A percentile compares a stretch with the other conserved stretches of the same genome.
These are phyloP conservation scores for Apiospora pterosperma DNA, from an alignment of 2,329 filamentous ascomycete species.

Conservation along the genomic window DNA sequence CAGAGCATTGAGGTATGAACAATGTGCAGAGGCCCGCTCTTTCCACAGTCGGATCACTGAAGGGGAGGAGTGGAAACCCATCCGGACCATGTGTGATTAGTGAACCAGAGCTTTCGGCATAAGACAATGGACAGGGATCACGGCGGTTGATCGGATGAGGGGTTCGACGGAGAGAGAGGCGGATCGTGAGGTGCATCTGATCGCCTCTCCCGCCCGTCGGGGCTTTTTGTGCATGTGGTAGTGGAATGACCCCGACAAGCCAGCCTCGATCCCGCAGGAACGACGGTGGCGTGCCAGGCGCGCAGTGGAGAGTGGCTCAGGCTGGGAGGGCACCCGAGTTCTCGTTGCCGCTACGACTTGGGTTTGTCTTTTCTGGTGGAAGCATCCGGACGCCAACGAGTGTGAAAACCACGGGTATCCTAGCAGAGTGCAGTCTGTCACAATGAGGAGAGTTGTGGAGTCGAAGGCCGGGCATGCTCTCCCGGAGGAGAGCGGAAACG, in stretches of 20 bases:
- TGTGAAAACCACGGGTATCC: neutral
- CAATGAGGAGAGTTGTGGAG: neutral
- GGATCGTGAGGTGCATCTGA: slow-evolving; percentile 1
- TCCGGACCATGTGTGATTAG: neutral
- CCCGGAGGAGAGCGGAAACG: neutral
- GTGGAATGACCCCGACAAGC: neutral
- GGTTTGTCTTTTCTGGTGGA: neutral
- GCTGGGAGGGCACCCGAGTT: neutral
- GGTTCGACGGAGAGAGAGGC: neutral
- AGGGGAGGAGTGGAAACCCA: neutral
- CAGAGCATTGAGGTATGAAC: neutral
- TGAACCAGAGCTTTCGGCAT: neutral
- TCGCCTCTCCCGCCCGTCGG: neutral
- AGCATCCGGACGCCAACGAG: neutral
- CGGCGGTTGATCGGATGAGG: neutral
- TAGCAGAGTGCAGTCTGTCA: neutral
- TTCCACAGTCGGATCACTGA: neutral
- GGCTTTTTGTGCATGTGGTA: slow-evolving; percentile 1
- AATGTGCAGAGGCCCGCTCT: slow-evolving; percentile 1
- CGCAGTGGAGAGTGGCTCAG: neutral
- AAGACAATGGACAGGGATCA: neutral
- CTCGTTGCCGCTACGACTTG: neutral
- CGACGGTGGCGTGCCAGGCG: neutral
- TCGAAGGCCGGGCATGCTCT: neutral
- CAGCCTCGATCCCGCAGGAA: neutral